These are phyloP conservation scores for Friedmanniomyces simplex DNA, from an alignment of 495 filamentous ascomycete species.

Conservation along the genomic window DNA sequence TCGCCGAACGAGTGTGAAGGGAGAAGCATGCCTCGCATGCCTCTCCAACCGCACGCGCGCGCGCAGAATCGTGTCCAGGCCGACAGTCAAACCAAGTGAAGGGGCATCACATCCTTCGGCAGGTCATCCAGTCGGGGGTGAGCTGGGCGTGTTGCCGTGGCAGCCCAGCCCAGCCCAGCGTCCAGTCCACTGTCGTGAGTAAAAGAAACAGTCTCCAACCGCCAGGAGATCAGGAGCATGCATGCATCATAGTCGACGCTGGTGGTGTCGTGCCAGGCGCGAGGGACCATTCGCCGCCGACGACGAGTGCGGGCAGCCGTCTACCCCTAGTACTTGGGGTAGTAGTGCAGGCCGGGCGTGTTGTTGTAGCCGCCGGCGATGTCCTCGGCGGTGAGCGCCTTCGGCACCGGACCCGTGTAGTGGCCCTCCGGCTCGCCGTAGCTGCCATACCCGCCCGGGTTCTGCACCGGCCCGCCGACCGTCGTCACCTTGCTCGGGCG, in stretches of 20 bases:
- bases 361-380: neutral
- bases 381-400: neutral
- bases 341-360: neutral
- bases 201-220: slow-evolving; percentile 12
- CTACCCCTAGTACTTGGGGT: neutral
- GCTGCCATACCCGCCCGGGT: neutral
- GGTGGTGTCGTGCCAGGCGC: neutral
- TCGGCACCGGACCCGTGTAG: neutral
- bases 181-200: neutral
- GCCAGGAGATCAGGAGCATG: slow-evolving; percentile 13
- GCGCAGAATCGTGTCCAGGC: neutral
- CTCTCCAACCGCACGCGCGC: slow-evolving; percentile 6
- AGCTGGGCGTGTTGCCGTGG: neutral
- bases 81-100: slow-evolving; percentile 9
- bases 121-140: slow-evolving; percentile 5
- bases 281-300: neutral
- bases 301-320: neutral
- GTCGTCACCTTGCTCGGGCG: neutral
- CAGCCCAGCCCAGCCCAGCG: no score
- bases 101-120: slow-evolving; percentile 14
- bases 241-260: slow-evolving; percentile 2
- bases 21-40: neutral
- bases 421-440: neutral
- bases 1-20: neutral
- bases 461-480: neutral